Conservation (phyloP, 129 eudicot species). For the Artemisia annua region DNA sequence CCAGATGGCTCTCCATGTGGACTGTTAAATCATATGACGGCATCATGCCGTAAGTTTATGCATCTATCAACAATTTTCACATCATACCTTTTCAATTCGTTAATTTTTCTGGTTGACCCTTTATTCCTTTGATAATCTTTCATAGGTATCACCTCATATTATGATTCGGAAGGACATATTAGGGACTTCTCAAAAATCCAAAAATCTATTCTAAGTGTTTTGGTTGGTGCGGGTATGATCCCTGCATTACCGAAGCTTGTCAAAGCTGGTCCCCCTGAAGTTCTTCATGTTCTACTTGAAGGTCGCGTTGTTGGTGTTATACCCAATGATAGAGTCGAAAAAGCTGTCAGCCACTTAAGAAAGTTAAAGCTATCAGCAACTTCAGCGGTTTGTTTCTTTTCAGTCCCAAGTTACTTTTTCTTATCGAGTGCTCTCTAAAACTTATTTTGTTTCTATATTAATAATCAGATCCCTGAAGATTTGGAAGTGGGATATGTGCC, state of each 20-base stretch:
- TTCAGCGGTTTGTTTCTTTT: constrained; percentile 45
- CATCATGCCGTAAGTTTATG: constrained; percentile 78
- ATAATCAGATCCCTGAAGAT: constrained; percentile 79
- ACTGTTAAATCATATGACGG: constrained; percentile 78
- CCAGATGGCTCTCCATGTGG: constrained; percentile 99
- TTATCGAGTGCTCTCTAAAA: background rate
- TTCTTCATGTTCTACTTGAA: constrained; percentile 81
- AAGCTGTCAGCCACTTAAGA: constrained; percentile 69
- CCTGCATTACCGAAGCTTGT: constrained; percentile 79
- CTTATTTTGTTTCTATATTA: background rate
- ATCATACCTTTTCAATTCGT: background rate
- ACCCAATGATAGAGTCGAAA: constrained; percentile 59
- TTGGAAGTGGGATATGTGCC: constrained; percentile 94
- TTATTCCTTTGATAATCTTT: constrained; percentile 1
- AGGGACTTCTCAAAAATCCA: constrained; percentile 68
- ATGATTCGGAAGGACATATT: constrained; percentile 59
- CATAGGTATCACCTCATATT: constrained; percentile 80
- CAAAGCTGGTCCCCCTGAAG: constrained; percentile 87
- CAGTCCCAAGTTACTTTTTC: background rate
- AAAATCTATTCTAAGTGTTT: constrained; percentile 47
- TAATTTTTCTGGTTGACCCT: background rate
- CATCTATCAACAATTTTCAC: background rate
- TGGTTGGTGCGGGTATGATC: constrained; percentile 71
- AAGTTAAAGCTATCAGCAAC: constrained; percentile 64
- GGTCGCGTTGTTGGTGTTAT: constrained; percentile 85